Percentiles rank a stretch among this genome's conserved stretches.
phyloP scores from a whole-genome alignment of 2,329 filamentous ascomycete genomes.

The Microsporum canis region DNA sequence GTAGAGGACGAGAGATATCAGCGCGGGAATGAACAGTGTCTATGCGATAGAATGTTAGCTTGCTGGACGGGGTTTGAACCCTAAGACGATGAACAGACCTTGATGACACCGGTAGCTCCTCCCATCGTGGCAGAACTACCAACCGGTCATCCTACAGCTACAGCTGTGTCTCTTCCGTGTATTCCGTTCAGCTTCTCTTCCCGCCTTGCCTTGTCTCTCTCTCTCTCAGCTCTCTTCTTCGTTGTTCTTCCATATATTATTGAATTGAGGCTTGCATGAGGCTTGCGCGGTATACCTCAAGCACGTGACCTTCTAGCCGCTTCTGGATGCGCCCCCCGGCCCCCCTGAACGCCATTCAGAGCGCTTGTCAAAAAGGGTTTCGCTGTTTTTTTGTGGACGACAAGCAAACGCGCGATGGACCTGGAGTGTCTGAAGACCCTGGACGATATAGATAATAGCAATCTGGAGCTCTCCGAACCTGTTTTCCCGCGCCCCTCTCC shows the following conservation, averaged over 20 bases:
- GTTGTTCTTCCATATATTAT: background rate
- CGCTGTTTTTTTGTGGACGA: background rate
- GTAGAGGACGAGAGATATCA: conserved; percentile 60
- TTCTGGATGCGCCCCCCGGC: background rate
- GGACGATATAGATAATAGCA: background rate
- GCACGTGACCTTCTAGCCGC: background rate
- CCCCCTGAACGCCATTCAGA: background rate
- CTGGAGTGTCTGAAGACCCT: background rate
- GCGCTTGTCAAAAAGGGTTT: background rate
- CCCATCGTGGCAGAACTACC: background rate
- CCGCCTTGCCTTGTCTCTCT: background rate
- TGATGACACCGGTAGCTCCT: conserved; percentile 1
- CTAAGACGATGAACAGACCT: background rate
- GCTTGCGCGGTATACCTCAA: background rate
- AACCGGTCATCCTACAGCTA: background rate
- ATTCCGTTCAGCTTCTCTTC: background rate
- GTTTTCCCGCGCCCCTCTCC: background rate
- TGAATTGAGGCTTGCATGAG: background rate
- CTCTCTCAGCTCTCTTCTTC: background rate
- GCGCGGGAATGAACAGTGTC: conserved; percentile 59
- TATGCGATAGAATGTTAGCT: conserved; percentile 24
- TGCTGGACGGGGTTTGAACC: background rate
- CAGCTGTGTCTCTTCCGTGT: background rate
- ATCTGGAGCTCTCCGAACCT: background rate
- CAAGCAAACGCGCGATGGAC: background rate